Base-by-base conservation (phyloP, 176 grass and related monocot species). In the Paspalum vaginatum region DNA sequence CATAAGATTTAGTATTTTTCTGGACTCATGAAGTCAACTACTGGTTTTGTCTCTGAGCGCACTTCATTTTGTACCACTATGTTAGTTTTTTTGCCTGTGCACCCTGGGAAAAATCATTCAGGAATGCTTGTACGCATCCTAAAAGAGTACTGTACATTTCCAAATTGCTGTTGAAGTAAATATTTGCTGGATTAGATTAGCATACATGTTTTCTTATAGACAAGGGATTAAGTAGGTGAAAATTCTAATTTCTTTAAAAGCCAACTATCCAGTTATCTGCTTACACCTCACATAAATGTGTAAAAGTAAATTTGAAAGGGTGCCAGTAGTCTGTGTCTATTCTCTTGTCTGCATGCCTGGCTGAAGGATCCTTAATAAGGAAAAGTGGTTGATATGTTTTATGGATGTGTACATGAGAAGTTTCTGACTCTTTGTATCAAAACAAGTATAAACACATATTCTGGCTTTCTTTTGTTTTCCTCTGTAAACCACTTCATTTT, bases 401-500 rank as follows among this genome's bases (percentile, higher is more conserved):
- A 37, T 70, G 41, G 47, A 21, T 49, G 17, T 26, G 24, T 60
- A 11, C 10, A 22, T 41, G 32, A 68, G 47, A 68, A 83, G 5
- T 71, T 85, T 73, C 7, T 6, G 0, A 22, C 4, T 70, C 62
- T 81, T 80, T 64, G 47, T 24, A 55, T 47, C 47, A 52, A 57
- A 72, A 24, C 37, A 47, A 22, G 56, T 5, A 85, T 43, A 45
- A 45, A 71, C 44, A 49, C 14, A 75, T 12, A 55, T 79, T 55
- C 9, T 57, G 20, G 5, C 70, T 2, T 75, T 2, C 4, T 47
- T 65, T 42, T 74, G 2, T 79, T 85, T 70, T 17, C 17, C 7
- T 76, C 20, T 66, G 42, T 26, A 70, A 61, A 64, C 47, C 82
- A 13, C 26, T 75, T 75, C 27, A 40, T 86, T 72, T 67, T 70